Evolutionary conservation across 106 monocot species (phyloP).

Genomic region (Cymbidium sinense): DNA sequence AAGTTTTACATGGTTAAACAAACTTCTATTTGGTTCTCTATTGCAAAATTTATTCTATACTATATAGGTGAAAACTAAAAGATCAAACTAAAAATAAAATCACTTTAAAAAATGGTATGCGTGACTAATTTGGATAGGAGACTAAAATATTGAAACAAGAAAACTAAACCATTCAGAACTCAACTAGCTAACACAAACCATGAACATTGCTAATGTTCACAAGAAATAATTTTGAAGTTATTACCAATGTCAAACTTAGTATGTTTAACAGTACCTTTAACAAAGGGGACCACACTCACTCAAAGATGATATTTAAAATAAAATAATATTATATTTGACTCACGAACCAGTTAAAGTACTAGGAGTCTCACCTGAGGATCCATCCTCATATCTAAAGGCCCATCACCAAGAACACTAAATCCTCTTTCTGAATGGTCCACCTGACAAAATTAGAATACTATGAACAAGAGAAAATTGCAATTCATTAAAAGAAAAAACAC

Average conservation of each 20-base stretch:
- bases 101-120: not conserved
- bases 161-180: not conserved
- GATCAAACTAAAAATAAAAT: not conserved
- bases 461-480: slow-evolving; percentile 1
- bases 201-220: not conserved
- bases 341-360: not conserved
- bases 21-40: not conserved
- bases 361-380: slow-evolving; percentile 57
- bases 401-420: slow-evolving; percentile 75
- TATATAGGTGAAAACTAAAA: not conserved
- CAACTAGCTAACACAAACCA: not conserved
- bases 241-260: not conserved
- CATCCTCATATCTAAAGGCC: slow-evolving; percentile 98
- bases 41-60: not conserved
- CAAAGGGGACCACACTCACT: not conserved
- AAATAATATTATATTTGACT: not conserved
- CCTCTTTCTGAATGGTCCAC: slow-evolving; percentile 68
- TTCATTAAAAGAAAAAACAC: slow-evolving; percentile 4
- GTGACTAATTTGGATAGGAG: not conserved
- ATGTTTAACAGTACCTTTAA: not conserved
- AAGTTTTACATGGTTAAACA: not conserved
- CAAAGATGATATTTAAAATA: not conserved
- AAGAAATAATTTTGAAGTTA: not conserved
- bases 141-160: not conserved
- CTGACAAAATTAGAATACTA: slow-evolving; percentile 18